Conservation (phyloP, 2,329 filamentous ascomycete genomes). For the Aspergillus thermomutatus region DNA sequence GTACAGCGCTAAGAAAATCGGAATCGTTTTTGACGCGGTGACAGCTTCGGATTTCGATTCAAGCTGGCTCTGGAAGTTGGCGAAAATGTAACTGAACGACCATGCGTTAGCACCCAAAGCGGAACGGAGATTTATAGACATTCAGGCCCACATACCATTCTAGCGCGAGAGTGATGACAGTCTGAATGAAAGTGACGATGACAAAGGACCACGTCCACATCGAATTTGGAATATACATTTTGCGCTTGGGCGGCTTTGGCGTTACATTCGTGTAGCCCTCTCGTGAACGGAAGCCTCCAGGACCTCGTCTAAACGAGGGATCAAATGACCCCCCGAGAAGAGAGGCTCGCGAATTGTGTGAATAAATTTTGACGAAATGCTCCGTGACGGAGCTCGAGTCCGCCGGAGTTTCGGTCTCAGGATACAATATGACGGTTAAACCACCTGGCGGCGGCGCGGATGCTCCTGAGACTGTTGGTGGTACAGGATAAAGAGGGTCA, state of each 20-base stretch:
- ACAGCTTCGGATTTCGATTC: constrained; percentile 39
- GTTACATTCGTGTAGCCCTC: constrained; percentile 46
- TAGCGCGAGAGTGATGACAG: constrained; percentile 73
- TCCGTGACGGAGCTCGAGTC: constrained; percentile 39
- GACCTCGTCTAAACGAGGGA: constrained; percentile 47
- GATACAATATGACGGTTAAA: constrained; percentile 33
- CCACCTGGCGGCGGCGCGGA: constrained; percentile 27
- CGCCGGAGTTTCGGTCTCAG: constrained; percentile 19
- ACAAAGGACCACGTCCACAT: constrained; percentile 89
- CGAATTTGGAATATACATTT: constrained; percentile 75
- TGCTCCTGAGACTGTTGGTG: not conserved
- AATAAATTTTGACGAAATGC: constrained; percentile 52
- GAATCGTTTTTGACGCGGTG: constrained; percentile 64
- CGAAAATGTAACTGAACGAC: constrained; percentile 77
- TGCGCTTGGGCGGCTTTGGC: constrained; percentile 34
- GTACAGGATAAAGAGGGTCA: not conserved
- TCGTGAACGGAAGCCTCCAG: constrained; percentile 50
- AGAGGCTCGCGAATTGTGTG: constrained; percentile 56
- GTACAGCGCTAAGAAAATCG: constrained; percentile 92
- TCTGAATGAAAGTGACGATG: constrained; percentile 69
- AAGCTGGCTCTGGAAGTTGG: constrained; percentile 66
- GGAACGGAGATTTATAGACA: not conserved
- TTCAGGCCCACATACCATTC: constrained; percentile 66
- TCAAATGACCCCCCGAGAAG: constrained; percentile 58
- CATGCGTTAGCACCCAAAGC: constrained; percentile 1